Evolutionary conservation across 1,139 yeast species (phyloP).

Genomic region (Yamadazyma dushanensis): DNA sequence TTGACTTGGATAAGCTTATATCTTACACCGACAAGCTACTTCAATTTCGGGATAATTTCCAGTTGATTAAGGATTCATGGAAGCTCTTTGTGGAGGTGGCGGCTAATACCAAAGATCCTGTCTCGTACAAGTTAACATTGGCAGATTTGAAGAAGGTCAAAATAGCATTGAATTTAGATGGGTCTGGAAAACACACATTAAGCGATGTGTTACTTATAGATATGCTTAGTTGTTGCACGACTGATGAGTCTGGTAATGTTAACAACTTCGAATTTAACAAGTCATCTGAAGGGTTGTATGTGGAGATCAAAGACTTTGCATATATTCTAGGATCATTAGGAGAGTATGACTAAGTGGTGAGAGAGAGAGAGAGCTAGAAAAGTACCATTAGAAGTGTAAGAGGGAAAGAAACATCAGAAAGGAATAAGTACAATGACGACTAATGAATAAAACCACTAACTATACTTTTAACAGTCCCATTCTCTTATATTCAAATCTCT

Average conservation of each 20-base stretch:
- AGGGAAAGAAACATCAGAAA: no score
- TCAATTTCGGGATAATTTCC: slow-evolving; percentile 34
- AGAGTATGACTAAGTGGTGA: slow-evolving; percentile 28
- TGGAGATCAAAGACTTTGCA: slow-evolving; percentile 44
- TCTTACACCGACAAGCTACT: slow-evolving; percentile 27
- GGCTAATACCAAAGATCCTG: neutral
- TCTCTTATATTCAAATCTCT: no score
- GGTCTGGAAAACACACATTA: slow-evolving; percentile 14
- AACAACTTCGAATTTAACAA: slow-evolving; percentile 32
- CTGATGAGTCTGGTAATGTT: slow-evolving; percentile 29
- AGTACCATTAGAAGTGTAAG: no score
- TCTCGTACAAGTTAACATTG: slow-evolving; percentile 25
- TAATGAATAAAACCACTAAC: no score
- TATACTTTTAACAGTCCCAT: no score
- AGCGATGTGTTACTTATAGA: slow-evolving; percentile 42
- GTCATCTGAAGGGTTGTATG: slow-evolving; percentile 27
- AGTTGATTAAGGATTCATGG: slow-evolving; percentile 37
- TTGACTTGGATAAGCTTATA: slow-evolving; percentile 44
- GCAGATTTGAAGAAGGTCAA: slow-evolving; percentile 37
- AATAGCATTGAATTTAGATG: slow-evolving; percentile 27
- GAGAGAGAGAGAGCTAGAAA: no score
- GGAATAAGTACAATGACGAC: neutral
- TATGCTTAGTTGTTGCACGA: slow-evolving; percentile 42
- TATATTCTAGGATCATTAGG: slow-evolving; percentile 44
- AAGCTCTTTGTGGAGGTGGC: slow-evolving; percentile 29